Evolutionary conservation across 2,329 filamentous ascomycete species (phyloP), one percentile per base, ranked within the genome.

Genomic region (Xylaria sp.): DNA sequence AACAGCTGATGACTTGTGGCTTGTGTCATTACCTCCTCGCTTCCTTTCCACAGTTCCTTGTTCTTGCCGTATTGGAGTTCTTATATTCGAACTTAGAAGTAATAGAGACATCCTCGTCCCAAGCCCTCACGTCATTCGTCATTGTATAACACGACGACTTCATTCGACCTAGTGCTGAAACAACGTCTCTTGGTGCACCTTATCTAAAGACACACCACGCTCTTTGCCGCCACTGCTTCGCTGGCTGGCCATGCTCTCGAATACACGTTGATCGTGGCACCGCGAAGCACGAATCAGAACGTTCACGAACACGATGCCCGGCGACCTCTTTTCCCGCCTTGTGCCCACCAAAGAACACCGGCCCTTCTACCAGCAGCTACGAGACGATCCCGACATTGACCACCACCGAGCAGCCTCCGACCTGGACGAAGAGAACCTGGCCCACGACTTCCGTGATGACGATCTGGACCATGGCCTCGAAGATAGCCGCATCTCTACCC

Each of bases 391-490:
- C 51, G 76, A 81, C 26, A 68, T 72, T 58, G 84, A 86, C 68
- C 79, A 86, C 68, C 79, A 80, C 40, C 79, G 79, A 53, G 80
- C 80, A 4, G 83, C 80, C 2, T 75, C 82, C n/a, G 78, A 79
- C 26, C 66, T 87, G 6, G 86, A 88, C 72, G 84, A 87, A 69
- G 83, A 87, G 73, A 88, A 88, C 69, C 75, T 88, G 6, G 82
- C 82, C 49, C 81, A 87, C 59, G 76, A 84, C 31, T 86, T 88
- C 63, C 81, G 83, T 48, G 83, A 86, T 51, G 82, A 85, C 53
- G 85, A 87, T 61, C 74, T 85, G 0, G 84, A 84, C 2, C 75
- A 80, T 58, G 81, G 76, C 5, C 77, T 82, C 3, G 82, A 81
- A 11, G 84, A 84, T 46, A 88, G 85, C 68, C 83, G 79, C 28